Conservation (phyloP, 768 basidiomycete species). For the Amanita muscaria region DNA sequence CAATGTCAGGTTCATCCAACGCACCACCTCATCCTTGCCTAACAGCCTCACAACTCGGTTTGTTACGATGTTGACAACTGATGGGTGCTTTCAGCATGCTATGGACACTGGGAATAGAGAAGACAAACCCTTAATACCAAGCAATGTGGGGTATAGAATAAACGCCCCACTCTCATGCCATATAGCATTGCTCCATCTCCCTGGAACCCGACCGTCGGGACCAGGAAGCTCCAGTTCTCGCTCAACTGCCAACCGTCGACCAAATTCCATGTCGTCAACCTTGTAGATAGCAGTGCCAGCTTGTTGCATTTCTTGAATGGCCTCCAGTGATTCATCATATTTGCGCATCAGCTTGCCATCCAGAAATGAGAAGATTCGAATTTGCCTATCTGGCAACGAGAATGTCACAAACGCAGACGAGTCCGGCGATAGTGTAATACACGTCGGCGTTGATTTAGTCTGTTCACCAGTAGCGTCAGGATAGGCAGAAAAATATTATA, state of each 20-base stretch:
- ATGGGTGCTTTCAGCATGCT: not conserved
- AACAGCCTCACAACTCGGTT: slow-evolving; percentile 84
- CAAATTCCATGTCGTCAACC: slow-evolving; percentile 99
- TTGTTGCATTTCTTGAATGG: slow-evolving; percentile 98
- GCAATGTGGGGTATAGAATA: slow-evolving; percentile 83
- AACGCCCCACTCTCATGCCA: slow-evolving; percentile 99
- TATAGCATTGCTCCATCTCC: slow-evolving; percentile 80
- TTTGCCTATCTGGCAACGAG: slow-evolving; percentile 88
- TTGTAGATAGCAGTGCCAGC: slow-evolving; percentile 88
- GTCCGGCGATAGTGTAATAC: slow-evolving; percentile 85
- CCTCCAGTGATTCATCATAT: slow-evolving; percentile 89
- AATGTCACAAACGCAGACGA: slow-evolving; percentile 87
- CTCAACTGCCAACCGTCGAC: slow-evolving; percentile 89
- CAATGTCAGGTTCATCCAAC: slow-evolving; percentile 80
- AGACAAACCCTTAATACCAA: slow-evolving; percentile 84
- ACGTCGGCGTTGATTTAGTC: slow-evolving; percentile 89
- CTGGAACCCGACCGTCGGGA: slow-evolving; percentile 62
- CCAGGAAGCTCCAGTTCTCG: slow-evolving; percentile 82
- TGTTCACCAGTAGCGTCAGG: slow-evolving; percentile 22
- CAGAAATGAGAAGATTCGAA: slow-evolving; percentile 89
- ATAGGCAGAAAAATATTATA: not conserved
- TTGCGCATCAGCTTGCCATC: slow-evolving; percentile 83
- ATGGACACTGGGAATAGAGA: not conserved
- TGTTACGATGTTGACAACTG: slow-evolving; percentile 91
- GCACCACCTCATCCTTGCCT: slow-evolving; percentile 89